phyloP scores from a whole-genome alignment of 106 monocot genomes.

The Phalaenopsis equestris region DNA sequence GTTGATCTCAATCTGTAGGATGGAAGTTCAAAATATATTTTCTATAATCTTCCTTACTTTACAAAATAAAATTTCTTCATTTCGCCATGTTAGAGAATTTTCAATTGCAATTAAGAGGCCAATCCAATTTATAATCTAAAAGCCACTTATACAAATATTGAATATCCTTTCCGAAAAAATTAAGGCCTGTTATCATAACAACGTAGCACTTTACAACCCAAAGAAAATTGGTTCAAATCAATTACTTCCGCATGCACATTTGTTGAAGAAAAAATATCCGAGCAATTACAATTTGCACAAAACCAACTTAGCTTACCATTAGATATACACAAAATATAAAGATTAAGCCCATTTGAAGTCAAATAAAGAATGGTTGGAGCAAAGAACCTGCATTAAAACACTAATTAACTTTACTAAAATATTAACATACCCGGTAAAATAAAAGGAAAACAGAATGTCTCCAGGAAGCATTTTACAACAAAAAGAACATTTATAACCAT shows the following conservation, averaged over 20 bases:
- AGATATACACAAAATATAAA: slow-evolving; percentile 6
- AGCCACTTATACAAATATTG: no score
- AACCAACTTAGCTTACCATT: not conserved
- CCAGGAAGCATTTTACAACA: not conserved
- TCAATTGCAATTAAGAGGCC: no score
- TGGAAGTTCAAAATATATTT: no score
- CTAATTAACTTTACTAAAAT: not conserved
- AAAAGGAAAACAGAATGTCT: not conserved
- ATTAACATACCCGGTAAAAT: not conserved
- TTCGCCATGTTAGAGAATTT: no score
- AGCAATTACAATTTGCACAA: not conserved
- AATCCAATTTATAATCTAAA: no score
- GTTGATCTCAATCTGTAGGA: no score
- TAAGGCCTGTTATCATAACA: not conserved
- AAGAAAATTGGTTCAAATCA: not conserved
- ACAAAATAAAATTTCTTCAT: no score
- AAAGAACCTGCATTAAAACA: slow-evolving; percentile 12
- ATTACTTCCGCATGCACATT: no score
- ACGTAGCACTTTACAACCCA: not conserved
- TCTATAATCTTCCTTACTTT: no score
- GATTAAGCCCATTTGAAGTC: slow-evolving; percentile 7
- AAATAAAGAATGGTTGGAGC: slow-evolving; percentile 7
- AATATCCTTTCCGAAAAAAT: no score
- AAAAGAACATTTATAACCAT: not conserved
- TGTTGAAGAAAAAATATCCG: not conserved